Conservation (phyloP, 345 rosid genomes). For the Salix udensis region DNA sequence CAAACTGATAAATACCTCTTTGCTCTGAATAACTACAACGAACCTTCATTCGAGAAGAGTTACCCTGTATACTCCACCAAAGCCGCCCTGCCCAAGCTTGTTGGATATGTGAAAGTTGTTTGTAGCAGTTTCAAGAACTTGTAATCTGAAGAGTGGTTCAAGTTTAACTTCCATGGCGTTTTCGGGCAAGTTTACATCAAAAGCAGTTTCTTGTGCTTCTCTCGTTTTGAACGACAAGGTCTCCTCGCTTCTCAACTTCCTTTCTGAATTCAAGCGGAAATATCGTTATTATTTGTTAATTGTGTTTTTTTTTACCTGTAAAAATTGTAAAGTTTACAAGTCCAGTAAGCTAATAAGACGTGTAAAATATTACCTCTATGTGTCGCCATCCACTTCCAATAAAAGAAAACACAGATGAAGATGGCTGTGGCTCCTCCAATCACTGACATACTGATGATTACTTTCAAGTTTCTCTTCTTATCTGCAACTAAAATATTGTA, state of each 20-base stretch:
- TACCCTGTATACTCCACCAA: slow-evolving; percentile 25
- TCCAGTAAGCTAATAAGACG: neutral
- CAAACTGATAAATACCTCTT: neutral
- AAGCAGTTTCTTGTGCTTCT: neutral
- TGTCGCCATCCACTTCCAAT: neutral
- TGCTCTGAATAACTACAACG: neutral
- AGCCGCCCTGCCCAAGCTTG: slow-evolving; percentile 24
- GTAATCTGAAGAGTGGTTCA: slow-evolving; percentile 5
- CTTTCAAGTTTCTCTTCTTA: neutral
- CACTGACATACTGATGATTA: neutral
- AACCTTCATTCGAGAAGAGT: neutral
- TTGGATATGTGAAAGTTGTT: slow-evolving; percentile 7
- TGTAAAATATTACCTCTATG: neutral
- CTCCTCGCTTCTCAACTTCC: neutral
- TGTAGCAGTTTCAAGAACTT: slow-evolving; percentile 10
- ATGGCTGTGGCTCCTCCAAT: neutral
- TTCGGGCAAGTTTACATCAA: too few species aligned
- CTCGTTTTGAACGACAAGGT: neutral
- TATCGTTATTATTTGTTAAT: neutral
- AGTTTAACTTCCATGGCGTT: neutral
- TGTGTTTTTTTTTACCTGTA: neutral
- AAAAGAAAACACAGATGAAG: neutral
- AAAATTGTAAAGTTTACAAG: neutral
- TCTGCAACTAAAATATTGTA: neutral
- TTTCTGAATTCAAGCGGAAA: neutral